These are phyloP conservation scores for Cryomyces antarcticus DNA, from an alignment of 495 filamentous ascomycete genomes.

Conservation along the genomic window DNA sequence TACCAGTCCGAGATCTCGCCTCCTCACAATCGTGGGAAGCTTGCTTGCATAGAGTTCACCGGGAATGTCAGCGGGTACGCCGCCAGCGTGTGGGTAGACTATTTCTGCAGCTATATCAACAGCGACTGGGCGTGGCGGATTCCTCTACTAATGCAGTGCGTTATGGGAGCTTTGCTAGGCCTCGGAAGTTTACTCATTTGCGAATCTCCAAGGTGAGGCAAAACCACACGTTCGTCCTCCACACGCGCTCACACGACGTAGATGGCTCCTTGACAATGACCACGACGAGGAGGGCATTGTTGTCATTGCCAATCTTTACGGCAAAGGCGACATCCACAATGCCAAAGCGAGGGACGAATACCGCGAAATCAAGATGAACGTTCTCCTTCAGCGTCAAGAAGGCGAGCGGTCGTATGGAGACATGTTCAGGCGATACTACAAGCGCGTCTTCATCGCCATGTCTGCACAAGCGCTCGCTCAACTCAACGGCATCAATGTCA, in stretches of 20 bases:
- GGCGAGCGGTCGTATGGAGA: constrained; percentile 80
- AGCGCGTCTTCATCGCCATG: constrained; percentile 95
- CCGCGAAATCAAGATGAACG: constrained; percentile 96
- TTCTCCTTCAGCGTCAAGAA: constrained; percentile 79
- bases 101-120: constrained; percentile 81
- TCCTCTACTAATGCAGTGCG: constrained; percentile 77
- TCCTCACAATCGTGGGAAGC: constrained; percentile 82
- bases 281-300: constrained; percentile 96
- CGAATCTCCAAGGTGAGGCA: constrained; percentile 71
- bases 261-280: constrained; percentile 94
- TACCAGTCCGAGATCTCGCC: constrained; percentile 98
- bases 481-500: constrained; percentile 97
- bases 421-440: constrained; percentile 87
- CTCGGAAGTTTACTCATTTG: constrained; percentile 80
- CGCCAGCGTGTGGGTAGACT: constrained; percentile 95
- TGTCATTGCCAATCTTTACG: constrained; percentile 93
- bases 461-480: constrained; percentile 91
- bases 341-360: constrained; percentile 82
- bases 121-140: constrained; percentile 77
- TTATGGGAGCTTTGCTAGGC: constrained; percentile 75
- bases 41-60: constrained; percentile 95
- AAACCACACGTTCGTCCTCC: background rate
- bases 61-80: constrained; percentile 93
- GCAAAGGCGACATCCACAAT: constrained; percentile 84
- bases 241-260: constrained; percentile 18